Base-by-base conservation (phyloP, 192 early-diverging fungal genomes). In the Coemansia interrupta region DNA sequence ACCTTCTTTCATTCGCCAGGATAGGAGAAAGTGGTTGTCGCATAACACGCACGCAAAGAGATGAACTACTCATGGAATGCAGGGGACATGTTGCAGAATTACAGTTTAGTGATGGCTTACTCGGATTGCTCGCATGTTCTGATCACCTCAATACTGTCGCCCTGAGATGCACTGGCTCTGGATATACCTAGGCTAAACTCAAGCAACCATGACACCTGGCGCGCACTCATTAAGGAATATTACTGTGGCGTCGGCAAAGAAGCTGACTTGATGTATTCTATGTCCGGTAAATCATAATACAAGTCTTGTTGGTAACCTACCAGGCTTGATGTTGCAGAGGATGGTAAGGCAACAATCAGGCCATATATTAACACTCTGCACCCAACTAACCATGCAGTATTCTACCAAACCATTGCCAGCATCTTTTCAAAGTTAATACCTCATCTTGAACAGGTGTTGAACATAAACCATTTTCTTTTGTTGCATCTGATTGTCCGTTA, bases 321-420 rank as follows among this genome's bases (percentile, higher is more conserved):
- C 5, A 88, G 87, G 29, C 85, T 89, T 59, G 51, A 63, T 4
- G 73, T 90, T 1, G 47, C 23, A 15, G 44, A 73, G 0, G 70
- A 82, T 28, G 87, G 87, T 30, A n/a, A 64, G 7, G 62, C 78
- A 19, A 43, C 46, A 0, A 64, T 85, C 23, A 38, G 50, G 26
- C 86, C 85, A 1, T 90, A 90, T 65, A 90, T 92, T 78, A 89
- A 90, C 81, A 90, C 89, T 50, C 53, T 89, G 20, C 81, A 89
- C 43, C 87, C 84, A 9, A 19, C 55, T 17, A 65, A 81, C 30
- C 64, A 80, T 55, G 61, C 63, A 9, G 68, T 60, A 8, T 52
- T 85, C 56, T 88, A 90, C 42, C 66, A 61, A 4, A 67, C 72
- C 13, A 69, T 92, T 29, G 71, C 63, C 1, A 32, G 29, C 22